These are phyloP conservation scores for Inga oerstediana DNA, from an alignment of 306 rosid genomes.

Conservation along the genomic window DNA sequence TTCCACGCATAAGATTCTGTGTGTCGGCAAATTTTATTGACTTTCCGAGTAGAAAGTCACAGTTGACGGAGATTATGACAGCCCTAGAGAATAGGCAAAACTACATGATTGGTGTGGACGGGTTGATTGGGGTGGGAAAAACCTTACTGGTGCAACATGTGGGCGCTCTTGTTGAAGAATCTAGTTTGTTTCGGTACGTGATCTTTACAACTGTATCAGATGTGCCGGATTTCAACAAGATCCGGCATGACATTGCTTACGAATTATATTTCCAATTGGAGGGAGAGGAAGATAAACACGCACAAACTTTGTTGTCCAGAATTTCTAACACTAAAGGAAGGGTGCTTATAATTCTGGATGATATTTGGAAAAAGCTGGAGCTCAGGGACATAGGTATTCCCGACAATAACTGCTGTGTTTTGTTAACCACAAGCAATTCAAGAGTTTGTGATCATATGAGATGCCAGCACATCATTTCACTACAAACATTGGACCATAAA, in stretches of 20 bases:
- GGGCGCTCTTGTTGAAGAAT: too few relatives aligned
- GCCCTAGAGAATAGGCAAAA: too few relatives aligned
- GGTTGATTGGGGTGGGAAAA: too few relatives aligned
- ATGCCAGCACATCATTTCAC: background rate
- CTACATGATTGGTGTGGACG: too few relatives aligned
- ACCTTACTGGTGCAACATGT: too few relatives aligned
- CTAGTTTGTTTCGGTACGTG: too few relatives aligned
- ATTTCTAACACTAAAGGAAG: background rate
- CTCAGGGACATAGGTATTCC: constrained; percentile 30
- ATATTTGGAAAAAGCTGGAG: background rate
- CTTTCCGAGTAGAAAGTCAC: too few relatives aligned
- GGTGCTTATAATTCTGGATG: background rate
- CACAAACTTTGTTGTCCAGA: background rate
- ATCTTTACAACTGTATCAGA: too few relatives aligned
- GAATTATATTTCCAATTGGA: background rate
- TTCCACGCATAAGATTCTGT: too few relatives aligned
- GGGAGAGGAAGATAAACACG: background rate
- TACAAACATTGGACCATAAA: background rate
- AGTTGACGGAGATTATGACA: too few relatives aligned
- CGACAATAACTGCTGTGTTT: background rate
- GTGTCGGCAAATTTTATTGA: too few relatives aligned
- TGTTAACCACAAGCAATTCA: constrained; percentile 19
- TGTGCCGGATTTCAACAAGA: too few relatives aligned
- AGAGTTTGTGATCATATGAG: background rate
- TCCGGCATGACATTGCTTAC: background rate